Evolutionary conservation across 129 eudicot genomes (phyloP), one percentile per base, ranked within the genome.

Genomic region (Pseudognaphalium luteoalbum): DNA sequence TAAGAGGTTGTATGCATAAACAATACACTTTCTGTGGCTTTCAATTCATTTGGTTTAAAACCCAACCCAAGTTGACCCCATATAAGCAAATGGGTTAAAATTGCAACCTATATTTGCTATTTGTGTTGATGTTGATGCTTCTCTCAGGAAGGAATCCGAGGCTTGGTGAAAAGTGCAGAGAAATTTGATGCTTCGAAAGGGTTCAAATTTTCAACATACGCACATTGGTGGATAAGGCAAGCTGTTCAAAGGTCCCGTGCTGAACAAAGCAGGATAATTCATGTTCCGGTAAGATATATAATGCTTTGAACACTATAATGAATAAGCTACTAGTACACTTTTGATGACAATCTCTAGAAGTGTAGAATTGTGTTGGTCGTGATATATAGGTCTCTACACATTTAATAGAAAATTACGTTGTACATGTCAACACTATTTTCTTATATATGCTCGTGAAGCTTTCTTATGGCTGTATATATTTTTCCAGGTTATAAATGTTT

Each of bases 141-240:
- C 22, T 70, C 50, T 37, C 86, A 95, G 96, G 99, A 89, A 91
- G 99, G 99, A 81, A 87, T 92, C 63, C 81, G 90, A 74, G 99
- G 99, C 39, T 93, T 95, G 35, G 89, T 91, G 50, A 82, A 86
- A 81, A 94, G 97, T 10, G 87, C 91, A 41, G 99, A 95, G 80
- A 95, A 95, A 66, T 95, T 95, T 78, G 99, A 95, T 61, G 90
- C 92, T 56, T 76, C 92, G 10, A 91, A 81, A 81, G 99, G 99
- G 71, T 95, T 91, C 76, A 95, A 91, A 41, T 91, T 95, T 86
- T 95, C 97, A 34, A 95, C 99, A 28, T 95, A 95, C 60, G 99
- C 97, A 80, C 96, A 91, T 76, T 95, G 99, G 99, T 95, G 99
- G 99, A 95, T 95, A 58, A 87, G 82, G 73, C 97, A 95, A 77